Conservation (phyloP, 2,329 filamentous ascomycete species). For the Cladorrhinum sp. region DNA sequence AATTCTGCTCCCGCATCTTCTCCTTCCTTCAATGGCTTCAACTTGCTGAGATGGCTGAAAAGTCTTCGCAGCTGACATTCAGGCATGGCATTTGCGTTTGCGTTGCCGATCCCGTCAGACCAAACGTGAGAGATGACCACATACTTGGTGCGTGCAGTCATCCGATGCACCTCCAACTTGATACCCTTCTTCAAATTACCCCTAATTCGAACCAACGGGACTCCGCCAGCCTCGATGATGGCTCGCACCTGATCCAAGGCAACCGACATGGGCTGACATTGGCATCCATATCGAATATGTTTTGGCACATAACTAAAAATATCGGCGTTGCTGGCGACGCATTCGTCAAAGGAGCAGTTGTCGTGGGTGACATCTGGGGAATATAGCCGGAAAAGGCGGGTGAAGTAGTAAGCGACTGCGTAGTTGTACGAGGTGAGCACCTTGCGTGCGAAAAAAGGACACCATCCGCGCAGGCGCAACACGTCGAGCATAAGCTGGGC, state of each 20-base stretch:
- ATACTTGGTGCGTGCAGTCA: constrained; percentile 21
- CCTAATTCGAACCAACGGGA: constrained; percentile 21
- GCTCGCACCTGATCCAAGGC: constrained; percentile 22
- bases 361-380: constrained; percentile 16
- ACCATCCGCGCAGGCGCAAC: constrained; percentile 23
- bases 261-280: constrained; percentile 21
- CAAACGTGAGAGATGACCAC: constrained; percentile 24
- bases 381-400: constrained; percentile 21
- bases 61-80: constrained; percentile 25
- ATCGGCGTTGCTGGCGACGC: constrained; percentile 23
- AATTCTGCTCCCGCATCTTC: constrained; percentile 11
- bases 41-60: constrained; percentile 15
- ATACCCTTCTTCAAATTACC: constrained; percentile 12
- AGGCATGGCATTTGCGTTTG: constrained; percentile 20
- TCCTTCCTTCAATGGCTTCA: constrained; percentile 10
- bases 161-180: constrained; percentile 15
- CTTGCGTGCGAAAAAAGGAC: constrained; percentile 23
- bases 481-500: constrained; percentile 24
- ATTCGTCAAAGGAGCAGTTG: constrained; percentile 22
- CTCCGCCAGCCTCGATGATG: constrained; percentile 21
- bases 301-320: constrained; percentile 21
- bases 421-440: constrained; percentile 22
- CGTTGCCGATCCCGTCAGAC: constrained; percentile 23
- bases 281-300: constrained; percentile 21
- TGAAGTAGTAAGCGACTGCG: constrained; percentile 24